These are phyloP conservation scores for Oryza coarctata DNA, from an alignment of 176 grass and related monocot genomes.

Conservation along the genomic window DNA sequence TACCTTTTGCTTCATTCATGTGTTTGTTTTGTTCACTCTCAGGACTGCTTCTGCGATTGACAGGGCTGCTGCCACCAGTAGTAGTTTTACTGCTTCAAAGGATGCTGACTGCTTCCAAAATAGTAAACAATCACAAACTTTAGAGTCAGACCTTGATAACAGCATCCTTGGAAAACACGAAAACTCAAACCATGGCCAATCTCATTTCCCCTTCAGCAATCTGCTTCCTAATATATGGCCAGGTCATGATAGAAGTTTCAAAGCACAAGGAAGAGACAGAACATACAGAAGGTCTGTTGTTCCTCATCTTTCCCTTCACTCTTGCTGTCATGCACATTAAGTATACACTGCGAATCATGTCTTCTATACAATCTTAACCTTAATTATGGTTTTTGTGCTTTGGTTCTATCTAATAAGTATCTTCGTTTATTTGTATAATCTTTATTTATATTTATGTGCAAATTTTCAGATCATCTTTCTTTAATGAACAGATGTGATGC, in stretches of 20 bases:
- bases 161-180: slow-evolving; percentile 22
- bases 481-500: slow-evolving; percentile 36
- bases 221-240: slow-evolving; percentile 73
- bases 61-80: slow-evolving; percentile 40
- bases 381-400: neutral
- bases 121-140: slow-evolving; percentile 25
- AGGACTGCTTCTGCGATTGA: slow-evolving; percentile 65
- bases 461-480: slow-evolving; percentile 21
- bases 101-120: slow-evolving; percentile 27
- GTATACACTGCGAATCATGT: neutral
- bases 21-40: slow-evolving; percentile 8
- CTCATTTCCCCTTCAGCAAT: slow-evolving; percentile 61
- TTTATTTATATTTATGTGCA: neutral
- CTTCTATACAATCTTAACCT: slow-evolving; percentile 1
- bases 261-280: slow-evolving; percentile 28
- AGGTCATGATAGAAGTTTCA: slow-evolving; percentile 44
- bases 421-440: neutral
- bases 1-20: neutral
- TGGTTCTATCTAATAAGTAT: neutral
- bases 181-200: slow-evolving; percentile 33
- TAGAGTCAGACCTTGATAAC: slow-evolving; percentile 25
- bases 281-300: slow-evolving; percentile 44
- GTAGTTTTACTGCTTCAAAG: slow-evolving; percentile 32
- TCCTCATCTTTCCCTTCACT: neutral
- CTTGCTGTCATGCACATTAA: neutral